Conservation (phyloP, 1,139 yeast species). For the Lodderomyces jiufengensis region DNA sequence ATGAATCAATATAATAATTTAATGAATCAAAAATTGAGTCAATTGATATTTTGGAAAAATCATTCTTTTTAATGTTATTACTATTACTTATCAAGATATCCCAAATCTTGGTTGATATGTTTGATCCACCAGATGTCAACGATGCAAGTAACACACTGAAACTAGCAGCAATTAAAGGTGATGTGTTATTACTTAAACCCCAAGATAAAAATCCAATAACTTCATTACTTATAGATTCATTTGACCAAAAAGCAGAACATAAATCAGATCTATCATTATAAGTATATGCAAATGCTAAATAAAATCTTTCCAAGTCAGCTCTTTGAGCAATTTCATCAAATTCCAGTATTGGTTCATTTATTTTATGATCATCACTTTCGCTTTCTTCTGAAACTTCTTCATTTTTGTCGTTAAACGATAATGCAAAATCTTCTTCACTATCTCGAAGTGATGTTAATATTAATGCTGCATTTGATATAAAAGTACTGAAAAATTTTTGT, state of each 20-base stretch:
- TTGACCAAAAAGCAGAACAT: conserved; percentile 65
- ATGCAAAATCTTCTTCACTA: conserved; percentile 77
- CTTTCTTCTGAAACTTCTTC: conserved; percentile 18
- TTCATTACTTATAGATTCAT: conserved; percentile 43
- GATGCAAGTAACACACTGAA: conserved; percentile 78
- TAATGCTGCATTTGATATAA: conserved; percentile 73
- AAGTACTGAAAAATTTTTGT: conserved; percentile 54
- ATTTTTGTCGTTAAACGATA: conserved; percentile 39
- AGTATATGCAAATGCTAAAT: conserved; percentile 69
- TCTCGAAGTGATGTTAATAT: conserved; percentile 76
- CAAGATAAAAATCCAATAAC: conserved; percentile 75
- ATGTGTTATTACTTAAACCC: conserved; percentile 79
- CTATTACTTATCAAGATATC: conserved; percentile 33
- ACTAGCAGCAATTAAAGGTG: conserved; percentile 79
- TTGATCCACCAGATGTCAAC: conserved; percentile 57
- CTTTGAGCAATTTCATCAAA: conserved; percentile 60
- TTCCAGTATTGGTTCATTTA: conserved; percentile 24
- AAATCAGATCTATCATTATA: conserved; percentile 60
- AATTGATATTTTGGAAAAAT: conserved; percentile 53
- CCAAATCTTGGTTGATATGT: conserved; percentile 44
- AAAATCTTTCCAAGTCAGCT: conserved; percentile 85
- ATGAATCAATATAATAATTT: conserved; percentile 50
- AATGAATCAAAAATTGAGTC: conserved; percentile 55
- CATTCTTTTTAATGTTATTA: conserved; percentile 30
- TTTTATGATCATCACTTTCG: conserved; percentile 6